phyloP scores from a whole-genome alignment of 2,329 filamentous ascomycete species.

The Colletotrichum horii region DNA sequence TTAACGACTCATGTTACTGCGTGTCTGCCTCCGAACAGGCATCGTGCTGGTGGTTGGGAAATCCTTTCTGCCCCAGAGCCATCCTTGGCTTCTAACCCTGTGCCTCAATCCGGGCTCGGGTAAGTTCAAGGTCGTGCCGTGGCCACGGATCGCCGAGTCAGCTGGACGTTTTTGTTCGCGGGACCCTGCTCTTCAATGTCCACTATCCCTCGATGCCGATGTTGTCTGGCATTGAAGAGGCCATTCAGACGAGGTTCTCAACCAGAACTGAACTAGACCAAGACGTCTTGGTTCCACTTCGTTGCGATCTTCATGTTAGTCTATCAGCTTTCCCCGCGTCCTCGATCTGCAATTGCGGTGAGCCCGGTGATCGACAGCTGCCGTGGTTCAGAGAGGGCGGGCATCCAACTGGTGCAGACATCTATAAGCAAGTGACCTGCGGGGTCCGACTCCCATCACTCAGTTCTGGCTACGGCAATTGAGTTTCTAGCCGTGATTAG shows the following conservation, averaged over 20 bases:
- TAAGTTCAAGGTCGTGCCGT: background rate
- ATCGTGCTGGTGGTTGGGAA: background rate
- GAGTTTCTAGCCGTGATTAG: background rate
- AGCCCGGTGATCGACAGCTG: background rate
- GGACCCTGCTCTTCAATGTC: background rate
- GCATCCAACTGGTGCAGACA: background rate
- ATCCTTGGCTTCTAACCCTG: slow-evolving; percentile 1
- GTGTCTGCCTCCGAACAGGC: background rate
- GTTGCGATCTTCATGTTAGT: background rate
- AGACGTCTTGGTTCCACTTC: background rate
- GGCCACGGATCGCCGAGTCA: slow-evolving; percentile 1
- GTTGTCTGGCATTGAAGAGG: background rate
- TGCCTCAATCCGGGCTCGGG: background rate
- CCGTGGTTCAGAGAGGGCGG: background rate
- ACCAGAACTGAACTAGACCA: background rate
- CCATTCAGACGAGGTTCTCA: background rate
- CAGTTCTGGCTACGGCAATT: background rate
- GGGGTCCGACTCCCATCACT: background rate
- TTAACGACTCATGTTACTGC: slow-evolving; percentile 13
- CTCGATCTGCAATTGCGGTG: slow-evolving; percentile 2
- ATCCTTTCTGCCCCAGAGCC: background rate
- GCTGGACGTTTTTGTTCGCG: background rate
- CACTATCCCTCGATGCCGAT: background rate
- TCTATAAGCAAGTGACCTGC: background rate
- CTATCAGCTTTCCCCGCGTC: background rate